These are phyloP conservation scores for Lecanicillium sp. DNA, from an alignment of 2,329 filamentous ascomycete species.

Conservation along the genomic window DNA sequence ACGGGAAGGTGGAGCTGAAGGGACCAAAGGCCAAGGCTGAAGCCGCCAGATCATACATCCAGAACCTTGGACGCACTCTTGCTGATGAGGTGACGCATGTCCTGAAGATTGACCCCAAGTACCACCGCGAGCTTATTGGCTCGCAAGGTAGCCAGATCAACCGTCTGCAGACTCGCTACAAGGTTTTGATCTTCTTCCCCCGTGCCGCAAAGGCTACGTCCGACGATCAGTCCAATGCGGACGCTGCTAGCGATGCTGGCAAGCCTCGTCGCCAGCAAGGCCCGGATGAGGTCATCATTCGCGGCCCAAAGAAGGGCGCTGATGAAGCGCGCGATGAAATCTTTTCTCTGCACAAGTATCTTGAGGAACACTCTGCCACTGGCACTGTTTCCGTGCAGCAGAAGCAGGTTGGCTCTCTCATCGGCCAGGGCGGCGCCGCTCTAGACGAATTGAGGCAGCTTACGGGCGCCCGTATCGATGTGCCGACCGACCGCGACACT, in stretches of 20 bases:
- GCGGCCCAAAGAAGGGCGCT: slow-evolving; percentile 86
- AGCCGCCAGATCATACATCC: slow-evolving; percentile 74
- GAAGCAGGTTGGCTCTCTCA: slow-evolving; percentile 87
- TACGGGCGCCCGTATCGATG: slow-evolving; percentile 85
- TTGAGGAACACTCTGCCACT: slow-evolving; percentile 77
- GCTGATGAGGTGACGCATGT: slow-evolving; percentile 85
- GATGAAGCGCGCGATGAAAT: slow-evolving; percentile 90
- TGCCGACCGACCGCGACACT: slow-evolving; percentile 72
- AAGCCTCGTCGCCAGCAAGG: slow-evolving; percentile 65
- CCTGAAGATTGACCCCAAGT: slow-evolving; percentile 88
- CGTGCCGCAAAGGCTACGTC: slow-evolving; percentile 50
- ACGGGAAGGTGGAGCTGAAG: slow-evolving; percentile 92
- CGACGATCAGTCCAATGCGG: slow-evolving; percentile 64
- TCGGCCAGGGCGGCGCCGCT: slow-evolving; percentile 81
- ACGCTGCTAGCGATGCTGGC: slow-evolving; percentile 60
- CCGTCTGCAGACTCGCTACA: slow-evolving; percentile 84
- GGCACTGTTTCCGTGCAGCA: slow-evolving; percentile 80
- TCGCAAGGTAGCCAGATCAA: slow-evolving; percentile 82
- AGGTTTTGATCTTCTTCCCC: slow-evolving; percentile 93
- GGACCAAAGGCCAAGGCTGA: slow-evolving; percentile 93
- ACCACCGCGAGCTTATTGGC: slow-evolving; percentile 89
- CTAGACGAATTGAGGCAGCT: slow-evolving; percentile 83
- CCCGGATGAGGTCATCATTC: slow-evolving; percentile 81
- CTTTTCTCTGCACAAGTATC: slow-evolving; percentile 78
- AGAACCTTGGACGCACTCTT: slow-evolving; percentile 68